phyloP scores from a whole-genome alignment of 768 basidiomycete species.

The Tricholoma hemisulphureum region DNA sequence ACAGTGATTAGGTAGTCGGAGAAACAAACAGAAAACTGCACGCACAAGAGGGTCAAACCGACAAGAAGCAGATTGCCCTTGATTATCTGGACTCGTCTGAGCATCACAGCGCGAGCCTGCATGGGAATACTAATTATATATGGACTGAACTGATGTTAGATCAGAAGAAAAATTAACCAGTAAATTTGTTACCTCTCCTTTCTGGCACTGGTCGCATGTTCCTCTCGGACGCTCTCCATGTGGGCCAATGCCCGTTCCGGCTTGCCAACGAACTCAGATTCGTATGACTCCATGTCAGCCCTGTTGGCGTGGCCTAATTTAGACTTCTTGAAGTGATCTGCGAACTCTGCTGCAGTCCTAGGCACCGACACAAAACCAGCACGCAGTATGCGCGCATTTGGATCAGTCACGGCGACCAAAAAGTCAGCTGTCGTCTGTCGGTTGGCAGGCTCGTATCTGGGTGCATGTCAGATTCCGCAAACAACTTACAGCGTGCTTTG shows the following conservation, averaged over 20 bases:
- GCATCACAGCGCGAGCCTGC: conserved; percentile 39
- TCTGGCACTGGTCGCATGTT: conserved; percentile 36
- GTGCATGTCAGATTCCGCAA: neutral
- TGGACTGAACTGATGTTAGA: conserved; percentile 23
- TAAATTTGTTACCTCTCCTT: neutral
- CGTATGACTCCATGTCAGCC: conserved; percentile 49
- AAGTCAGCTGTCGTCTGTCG: conserved; percentile 69
- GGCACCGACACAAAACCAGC: conserved; percentile 34
- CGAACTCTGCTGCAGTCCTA: conserved; percentile 48
- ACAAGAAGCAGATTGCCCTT: conserved; percentile 30
- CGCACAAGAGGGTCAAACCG: conserved; percentile 27
- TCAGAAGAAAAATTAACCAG: neutral
- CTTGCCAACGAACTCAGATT: conserved; percentile 1
- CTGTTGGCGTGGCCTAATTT: conserved; percentile 33
- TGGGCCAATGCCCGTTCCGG: conserved; percentile 22
- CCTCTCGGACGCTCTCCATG: neutral
- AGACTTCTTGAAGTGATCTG: conserved; percentile 34
- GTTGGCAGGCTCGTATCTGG: conserved; percentile 48
- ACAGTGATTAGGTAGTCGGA: neutral
- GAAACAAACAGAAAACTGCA: conserved; percentile 11
- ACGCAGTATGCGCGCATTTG: conserved; percentile 47
- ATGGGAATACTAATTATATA: conserved; percentile 37
- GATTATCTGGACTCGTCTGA: conserved; percentile 37
- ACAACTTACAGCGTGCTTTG: neutral
- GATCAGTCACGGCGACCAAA: conserved; percentile 56